These are phyloP conservation scores for Capillidium rhysosporum DNA, from an alignment of 371 early-diverging fungal species.

Conservation along the genomic window DNA sequence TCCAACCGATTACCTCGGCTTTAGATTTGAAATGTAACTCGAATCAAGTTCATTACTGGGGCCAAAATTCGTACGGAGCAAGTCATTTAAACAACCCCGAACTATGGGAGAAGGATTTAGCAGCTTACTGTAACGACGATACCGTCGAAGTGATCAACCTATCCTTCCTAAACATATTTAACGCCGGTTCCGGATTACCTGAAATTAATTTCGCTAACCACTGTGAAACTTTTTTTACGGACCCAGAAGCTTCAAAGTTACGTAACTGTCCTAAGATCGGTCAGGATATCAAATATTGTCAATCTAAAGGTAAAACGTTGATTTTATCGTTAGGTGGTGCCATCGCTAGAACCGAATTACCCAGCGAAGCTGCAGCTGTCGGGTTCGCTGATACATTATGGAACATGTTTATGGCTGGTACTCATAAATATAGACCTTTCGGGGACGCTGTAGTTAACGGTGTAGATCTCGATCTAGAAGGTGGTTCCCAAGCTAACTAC, in stretches of 20 bases:
- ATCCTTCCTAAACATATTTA: slow-evolving; percentile 41
- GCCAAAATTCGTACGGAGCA: slow-evolving; percentile 22
- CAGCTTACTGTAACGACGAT: slow-evolving; percentile 31
- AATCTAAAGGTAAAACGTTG: slow-evolving; percentile 37
- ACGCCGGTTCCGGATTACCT: slow-evolving; percentile 19
- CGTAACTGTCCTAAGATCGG: slow-evolving; percentile 37
- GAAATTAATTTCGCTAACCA: slow-evolving; percentile 35
- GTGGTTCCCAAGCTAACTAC: slow-evolving; percentile 23
- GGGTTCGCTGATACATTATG: slow-evolving; percentile 35
- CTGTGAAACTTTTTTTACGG: slow-evolving; percentile 19
- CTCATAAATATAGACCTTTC: slow-evolving; percentile 32
- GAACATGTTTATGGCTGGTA: slow-evolving; percentile 33
- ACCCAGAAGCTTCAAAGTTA: slow-evolving; percentile 25
- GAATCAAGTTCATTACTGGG: slow-evolving; percentile 30
- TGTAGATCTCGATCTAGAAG: slow-evolving; percentile 51
- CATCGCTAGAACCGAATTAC: slow-evolving; percentile 33
- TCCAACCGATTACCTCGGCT: too few species aligned
- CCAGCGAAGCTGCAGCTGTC: slow-evolving; percentile 20
- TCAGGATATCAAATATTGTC: slow-evolving; percentile 37
- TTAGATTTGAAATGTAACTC: too few species aligned
- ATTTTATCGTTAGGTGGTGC: slow-evolving; percentile 49
- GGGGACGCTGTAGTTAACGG: slow-evolving; percentile 37
- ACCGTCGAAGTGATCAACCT: slow-evolving; percentile 29
- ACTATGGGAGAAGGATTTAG: slow-evolving; percentile 19
- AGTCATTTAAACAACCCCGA: slow-evolving; percentile 1